Conservation (phyloP, 2,329 filamentous ascomycete species). For the Nigrospora sphaerica region DNA sequence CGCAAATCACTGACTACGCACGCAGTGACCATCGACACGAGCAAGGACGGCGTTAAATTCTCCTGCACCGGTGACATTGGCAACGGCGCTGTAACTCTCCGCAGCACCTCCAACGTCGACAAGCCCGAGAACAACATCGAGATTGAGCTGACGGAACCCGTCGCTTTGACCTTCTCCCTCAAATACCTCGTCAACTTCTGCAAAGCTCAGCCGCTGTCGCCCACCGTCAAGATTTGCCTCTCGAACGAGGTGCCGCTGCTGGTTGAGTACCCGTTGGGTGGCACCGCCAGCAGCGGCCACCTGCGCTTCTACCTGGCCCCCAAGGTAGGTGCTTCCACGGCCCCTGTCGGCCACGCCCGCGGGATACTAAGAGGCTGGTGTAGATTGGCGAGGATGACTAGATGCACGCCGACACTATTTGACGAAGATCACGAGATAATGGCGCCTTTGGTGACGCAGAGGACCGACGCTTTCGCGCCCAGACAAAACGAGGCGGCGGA, state of each 20-base stretch:
- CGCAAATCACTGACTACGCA: no score
- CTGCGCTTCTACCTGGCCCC: constrained; percentile 96
- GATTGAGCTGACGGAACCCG: constrained; percentile 87
- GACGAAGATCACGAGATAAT: constrained; percentile 7
- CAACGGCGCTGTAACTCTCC: constrained; percentile 86
- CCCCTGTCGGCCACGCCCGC: neutral
- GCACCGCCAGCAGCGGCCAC: constrained; percentile 59
- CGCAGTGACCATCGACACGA: constrained; percentile 86
- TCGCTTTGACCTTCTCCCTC: constrained; percentile 91
- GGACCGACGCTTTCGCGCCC: neutral
- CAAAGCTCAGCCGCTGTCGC: constrained; percentile 85
- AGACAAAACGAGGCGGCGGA: no score
- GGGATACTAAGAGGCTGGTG: neutral
- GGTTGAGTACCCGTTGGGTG: constrained; percentile 79
- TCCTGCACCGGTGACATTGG: constrained; percentile 90
- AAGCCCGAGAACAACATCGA: constrained; percentile 81
- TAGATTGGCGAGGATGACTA: constrained; percentile 67
- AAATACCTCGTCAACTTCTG: constrained; percentile 99
- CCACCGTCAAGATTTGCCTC: constrained; percentile 81
- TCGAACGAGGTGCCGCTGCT: constrained; percentile 94
- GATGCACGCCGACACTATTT: constrained; percentile 4
- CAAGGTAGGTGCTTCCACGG: constrained; percentile 58
- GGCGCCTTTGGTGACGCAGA: neutral
- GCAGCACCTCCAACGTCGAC: constrained; percentile 81
- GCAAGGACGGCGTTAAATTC: constrained; percentile 97